Percentiles rank a stretch among this genome's conserved stretches.
Evolutionary conservation across 805 yeast genomes (phyloP).

Genomic region (Tetrapisispora taiwanensis): DNA sequence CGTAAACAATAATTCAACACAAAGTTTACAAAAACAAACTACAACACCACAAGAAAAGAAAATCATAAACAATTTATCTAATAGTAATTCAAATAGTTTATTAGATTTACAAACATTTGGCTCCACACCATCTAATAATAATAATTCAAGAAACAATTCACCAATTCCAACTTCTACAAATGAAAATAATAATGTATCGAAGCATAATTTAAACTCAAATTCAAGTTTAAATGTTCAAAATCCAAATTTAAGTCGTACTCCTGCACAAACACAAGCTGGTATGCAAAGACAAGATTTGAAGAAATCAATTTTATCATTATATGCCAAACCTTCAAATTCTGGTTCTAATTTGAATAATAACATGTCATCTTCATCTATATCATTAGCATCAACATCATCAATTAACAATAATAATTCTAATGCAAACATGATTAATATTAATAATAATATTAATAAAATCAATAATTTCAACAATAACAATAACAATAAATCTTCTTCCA

Average conservation of each 20-base stretch:
- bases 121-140: neutral
- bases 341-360: conserved; percentile 10
- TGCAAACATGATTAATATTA: conserved; percentile 1
- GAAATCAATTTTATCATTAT: conserved; percentile 81
- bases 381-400: conserved; percentile 3
- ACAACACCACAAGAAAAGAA: neutral
- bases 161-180: neutral
- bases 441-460: conserved; percentile 3
- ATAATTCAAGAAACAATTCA: neutral
- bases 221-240: neutral
- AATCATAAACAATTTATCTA: neutral
- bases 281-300: conserved; percentile 70
- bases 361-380: conserved; percentile 6
- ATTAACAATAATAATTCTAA: neutral
- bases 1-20: neutral
- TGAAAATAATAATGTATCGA: neutral
- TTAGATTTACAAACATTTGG: conserved; percentile 2
- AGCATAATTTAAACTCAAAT: neutral
- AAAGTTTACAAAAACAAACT: neutral
- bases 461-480: conserved; percentile 3
- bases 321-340: conserved; percentile 45
- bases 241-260: neutral
- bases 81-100: conserved; percentile 2
- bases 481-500: conserved; percentile 9
- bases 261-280: neutral